Evolutionary conservation across 768 basidiomycete species (phyloP).

Genomic region (Pholiota conissans): DNA sequence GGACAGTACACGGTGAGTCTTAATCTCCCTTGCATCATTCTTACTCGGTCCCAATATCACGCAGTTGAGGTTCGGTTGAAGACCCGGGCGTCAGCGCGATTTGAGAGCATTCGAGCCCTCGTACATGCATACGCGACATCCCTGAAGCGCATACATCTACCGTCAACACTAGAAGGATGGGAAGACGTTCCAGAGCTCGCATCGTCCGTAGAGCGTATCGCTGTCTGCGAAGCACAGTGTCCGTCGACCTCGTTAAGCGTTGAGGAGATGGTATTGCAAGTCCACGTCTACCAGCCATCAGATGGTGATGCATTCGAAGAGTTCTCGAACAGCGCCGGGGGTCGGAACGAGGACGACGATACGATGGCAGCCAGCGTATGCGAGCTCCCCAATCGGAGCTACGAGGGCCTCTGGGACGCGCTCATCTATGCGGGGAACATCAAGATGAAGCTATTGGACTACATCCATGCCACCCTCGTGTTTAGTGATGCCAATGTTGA

Average conservation of each 20-base stretch:
- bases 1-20: conserved; percentile 66
- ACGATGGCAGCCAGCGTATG: conserved; percentile 89
- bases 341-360: conserved; percentile 65
- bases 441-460: conserved; percentile 87
- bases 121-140: conserved; percentile 59
- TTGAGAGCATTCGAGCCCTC: conserved; percentile 70
- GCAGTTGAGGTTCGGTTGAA: conserved; percentile 84
- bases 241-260: conserved; percentile 52
- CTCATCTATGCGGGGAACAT: conserved; percentile 83
- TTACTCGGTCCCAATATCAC: background rate
- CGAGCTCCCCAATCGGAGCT: conserved; percentile 77
- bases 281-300: conserved; percentile 87
- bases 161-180: conserved; percentile 79
- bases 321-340: conserved; percentile 57
- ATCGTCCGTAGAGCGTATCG: conserved; percentile 74
- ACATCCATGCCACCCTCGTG: conserved; percentile 92
- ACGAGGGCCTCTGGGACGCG: conserved; percentile 94
- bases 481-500: conserved; percentile 88
- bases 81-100: conserved; percentile 64
- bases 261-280: conserved; percentile 63
- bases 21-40: background rate
- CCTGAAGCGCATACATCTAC: conserved; percentile 66
- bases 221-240: conserved; percentile 69
- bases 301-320: conserved; percentile 72
- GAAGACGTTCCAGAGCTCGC: conserved; percentile 69